Conservation (phyloP, 2,329 filamentous ascomycete genomes). For the Ploettnerulaceae sp. region DNA sequence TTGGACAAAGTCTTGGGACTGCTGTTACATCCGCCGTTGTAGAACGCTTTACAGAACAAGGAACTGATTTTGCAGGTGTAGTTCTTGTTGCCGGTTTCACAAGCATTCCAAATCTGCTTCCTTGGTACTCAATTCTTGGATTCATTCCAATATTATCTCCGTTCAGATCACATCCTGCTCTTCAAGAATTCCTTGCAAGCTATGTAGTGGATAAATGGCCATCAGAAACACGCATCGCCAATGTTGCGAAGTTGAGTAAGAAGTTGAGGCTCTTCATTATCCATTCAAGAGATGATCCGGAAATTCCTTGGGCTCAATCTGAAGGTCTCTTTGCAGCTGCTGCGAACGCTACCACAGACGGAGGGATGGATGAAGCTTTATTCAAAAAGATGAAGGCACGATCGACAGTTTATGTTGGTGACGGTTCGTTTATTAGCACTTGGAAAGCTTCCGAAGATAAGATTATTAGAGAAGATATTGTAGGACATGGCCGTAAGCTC, state of each 20-base stretch:
- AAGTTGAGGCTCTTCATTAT: slow-evolving; percentile 64
- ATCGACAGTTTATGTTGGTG: slow-evolving; percentile 31
- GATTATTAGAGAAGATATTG: slow-evolving; percentile 33
- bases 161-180: slow-evolving; percentile 58
- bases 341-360: slow-evolving; percentile 45
- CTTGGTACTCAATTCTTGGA: slow-evolving; percentile 73
- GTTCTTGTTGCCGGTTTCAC: slow-evolving; percentile 78
- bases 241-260: slow-evolving; percentile 48
- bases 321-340: slow-evolving; percentile 58
- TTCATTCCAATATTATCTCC: slow-evolving; percentile 75
- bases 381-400: slow-evolving; percentile 32
- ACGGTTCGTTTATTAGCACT: slow-evolving; percentile 32
- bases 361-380: slow-evolving; percentile 28
- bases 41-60: slow-evolving; percentile 58
- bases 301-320: slow-evolving; percentile 73
- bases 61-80: slow-evolving; percentile 70
- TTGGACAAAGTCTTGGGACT: slow-evolving; percentile 86
- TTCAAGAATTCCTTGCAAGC: slow-evolving; percentile 55
- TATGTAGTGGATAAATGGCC: slow-evolving; percentile 79
- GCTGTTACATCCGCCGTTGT: slow-evolving; percentile 73
- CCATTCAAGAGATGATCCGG: slow-evolving; percentile 74
- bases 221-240: slow-evolving; percentile 60
- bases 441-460: slow-evolving; percentile 32
- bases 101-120: slow-evolving; percentile 65
- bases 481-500: slow-evolving; percentile 32